Evolutionary conservation across 1,139 yeast species (phyloP), one percentile per base, ranked within the genome.

Genomic region (Geotrichum carabidarum): DNA sequence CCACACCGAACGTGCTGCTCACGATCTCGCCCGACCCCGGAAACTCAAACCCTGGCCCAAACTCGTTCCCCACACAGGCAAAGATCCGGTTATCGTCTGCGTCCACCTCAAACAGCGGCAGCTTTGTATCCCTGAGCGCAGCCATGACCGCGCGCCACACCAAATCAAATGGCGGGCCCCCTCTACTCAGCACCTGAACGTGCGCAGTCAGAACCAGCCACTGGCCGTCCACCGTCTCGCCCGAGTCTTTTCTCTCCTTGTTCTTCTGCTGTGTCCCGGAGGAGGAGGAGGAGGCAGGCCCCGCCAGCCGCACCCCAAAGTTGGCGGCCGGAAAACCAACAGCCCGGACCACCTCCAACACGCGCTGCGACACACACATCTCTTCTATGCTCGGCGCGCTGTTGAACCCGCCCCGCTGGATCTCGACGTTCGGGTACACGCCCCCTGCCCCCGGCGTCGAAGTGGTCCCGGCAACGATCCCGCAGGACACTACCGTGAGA

Each of bases 311-410:
- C 38, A 61, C 62, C 11, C 52, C 47, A 14, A 60, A 55, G 38
- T 18, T 64, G 64, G 2, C 69, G 60, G 8, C 75, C 76, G 27
- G 22, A 12, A 49, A 73, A 65, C 12, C 67, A 71, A 50, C 75
- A 75, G 12, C 77, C 54, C 40, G 51, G 43, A 68, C 50, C n/a
- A 65, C 56, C 62, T 87, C 88, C 63, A 80, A 82, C 35, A 88
- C 65, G 57, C 76, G 75, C 68, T 88, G 95, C 2, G 95, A 81
- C 36, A 87, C 66, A 34, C 80, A 82, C 86, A 88, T 89, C 69
- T 91, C 97, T 71, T 91, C 97, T 61, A 84, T 90, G 1, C 94
- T 83, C 22, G 97, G 97, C 2, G 93, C 51, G 37, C 90, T 88
- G 5, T 73, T 74, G 11, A 75, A 55, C 11, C 57, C 57, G 1